Conservation (phyloP, 441 rosid species). For the Arabidopsis hybrid region DNA sequence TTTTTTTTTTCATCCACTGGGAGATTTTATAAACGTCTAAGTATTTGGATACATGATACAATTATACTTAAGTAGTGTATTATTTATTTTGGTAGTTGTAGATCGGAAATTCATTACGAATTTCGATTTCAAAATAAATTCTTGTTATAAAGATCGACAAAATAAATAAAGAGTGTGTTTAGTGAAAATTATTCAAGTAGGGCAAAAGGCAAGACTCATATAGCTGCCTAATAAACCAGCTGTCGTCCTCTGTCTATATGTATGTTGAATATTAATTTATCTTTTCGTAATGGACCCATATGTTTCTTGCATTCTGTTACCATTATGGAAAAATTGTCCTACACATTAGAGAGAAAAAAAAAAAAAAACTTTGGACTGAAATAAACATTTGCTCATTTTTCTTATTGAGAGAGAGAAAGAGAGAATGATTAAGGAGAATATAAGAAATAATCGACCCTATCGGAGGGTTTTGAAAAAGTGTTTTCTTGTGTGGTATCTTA, state of each 20-base stretch:
- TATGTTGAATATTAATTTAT: slow-evolving; percentile 36
- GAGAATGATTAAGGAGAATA: slow-evolving; percentile 29
- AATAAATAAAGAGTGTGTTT: slow-evolving; percentile 14
- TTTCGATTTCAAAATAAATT: slow-evolving; percentile 1
- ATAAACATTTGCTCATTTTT: background rate
- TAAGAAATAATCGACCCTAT: slow-evolving; percentile 22
- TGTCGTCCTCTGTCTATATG: slow-evolving; percentile 46
- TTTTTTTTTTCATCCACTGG: too few species aligned
- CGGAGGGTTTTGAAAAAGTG: slow-evolving; percentile 34
- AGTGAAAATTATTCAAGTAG: slow-evolving; percentile 39
- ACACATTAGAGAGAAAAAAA: slow-evolving; percentile 1
- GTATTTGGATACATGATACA: background rate
- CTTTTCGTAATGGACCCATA: slow-evolving; percentile 41
- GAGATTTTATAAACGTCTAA: too few species aligned
- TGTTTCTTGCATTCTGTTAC: slow-evolving; percentile 45
- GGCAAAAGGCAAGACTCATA: slow-evolving; percentile 40
- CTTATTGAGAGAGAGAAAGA: slow-evolving; percentile 18
- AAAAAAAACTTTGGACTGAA: background rate
- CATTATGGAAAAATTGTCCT: slow-evolving; percentile 38
- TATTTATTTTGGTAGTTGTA: slow-evolving; percentile 17
- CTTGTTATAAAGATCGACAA: background rate
- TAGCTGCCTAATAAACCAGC: slow-evolving; percentile 48
- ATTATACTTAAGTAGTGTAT: background rate
- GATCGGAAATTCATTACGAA: slow-evolving; percentile 13
- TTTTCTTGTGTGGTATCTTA: slow-evolving; percentile 30